Evolutionary conservation across 148 eudicot genomes (phyloP).

Genomic region (Beta vulgaris): DNA sequence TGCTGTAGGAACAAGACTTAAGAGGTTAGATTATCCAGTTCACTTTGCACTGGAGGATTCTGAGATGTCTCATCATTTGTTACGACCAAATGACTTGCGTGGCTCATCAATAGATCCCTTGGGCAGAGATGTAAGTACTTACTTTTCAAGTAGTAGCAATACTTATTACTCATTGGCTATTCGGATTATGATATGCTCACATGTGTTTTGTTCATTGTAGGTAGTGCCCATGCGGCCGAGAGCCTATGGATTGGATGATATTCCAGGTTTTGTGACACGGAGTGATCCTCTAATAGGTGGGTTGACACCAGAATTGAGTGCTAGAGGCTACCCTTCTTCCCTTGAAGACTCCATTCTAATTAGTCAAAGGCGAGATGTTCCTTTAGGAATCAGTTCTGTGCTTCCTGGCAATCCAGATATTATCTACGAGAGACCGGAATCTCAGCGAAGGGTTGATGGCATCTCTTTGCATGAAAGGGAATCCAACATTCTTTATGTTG

Average conservation of each 20-base stretch:
- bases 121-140: constrained; percentile 38
- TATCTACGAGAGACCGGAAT: constrained; percentile 51
- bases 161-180: background rate
- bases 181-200: background rate
- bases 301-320: constrained; percentile 36
- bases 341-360: constrained; percentile 42
- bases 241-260: constrained; percentile 52
- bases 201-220: constrained; percentile 28
- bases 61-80: constrained; percentile 33
- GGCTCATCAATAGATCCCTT: constrained; percentile 34
- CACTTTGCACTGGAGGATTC: constrained; percentile 8
- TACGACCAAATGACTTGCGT: constrained; percentile 25
- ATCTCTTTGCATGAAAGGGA: constrained; percentile 42
- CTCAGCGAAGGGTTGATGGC: constrained; percentile 50
- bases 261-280: constrained; percentile 33
- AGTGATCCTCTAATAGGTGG: constrained; percentile 48
- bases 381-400: constrained; percentile 26
- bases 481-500: constrained; percentile 85
- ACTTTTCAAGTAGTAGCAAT: constrained; percentile 4
- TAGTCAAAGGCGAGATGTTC: constrained; percentile 44
- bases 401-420: constrained; percentile 46
- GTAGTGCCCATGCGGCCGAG: constrained; percentile 40
- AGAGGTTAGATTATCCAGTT: constrained; percentile 18
- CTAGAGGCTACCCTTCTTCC: constrained; percentile 42
- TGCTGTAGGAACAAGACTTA: background rate